Conservation (phyloP, 352 stramenopile species). For the Poterioochromonas sp. region DNA sequence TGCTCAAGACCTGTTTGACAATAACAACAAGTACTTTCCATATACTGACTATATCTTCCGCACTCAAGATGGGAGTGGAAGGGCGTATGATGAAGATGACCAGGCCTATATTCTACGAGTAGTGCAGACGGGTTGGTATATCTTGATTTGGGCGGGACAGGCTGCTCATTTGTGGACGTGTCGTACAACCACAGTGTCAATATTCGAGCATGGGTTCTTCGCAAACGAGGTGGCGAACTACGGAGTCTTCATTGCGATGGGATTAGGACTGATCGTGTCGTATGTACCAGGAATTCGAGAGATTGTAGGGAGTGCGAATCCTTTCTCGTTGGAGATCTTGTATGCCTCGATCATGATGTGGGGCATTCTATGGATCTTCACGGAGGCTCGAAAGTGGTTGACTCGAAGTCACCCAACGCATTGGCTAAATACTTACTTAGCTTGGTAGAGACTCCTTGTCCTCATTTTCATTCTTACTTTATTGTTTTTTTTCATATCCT, state of each 20-base stretch:
- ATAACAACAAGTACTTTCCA: conserved; percentile 14
- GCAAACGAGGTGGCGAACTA: background rate
- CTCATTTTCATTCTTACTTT: too few species aligned
- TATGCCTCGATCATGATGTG: background rate
- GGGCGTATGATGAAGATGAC: background rate
- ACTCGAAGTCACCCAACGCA: background rate
- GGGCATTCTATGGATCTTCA: background rate
- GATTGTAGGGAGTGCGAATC: background rate
- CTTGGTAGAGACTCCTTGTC: background rate
- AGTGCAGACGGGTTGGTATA: background rate
- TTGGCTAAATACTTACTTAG: background rate
- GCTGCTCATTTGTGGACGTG: background rate
- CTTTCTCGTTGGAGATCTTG: background rate
- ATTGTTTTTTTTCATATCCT: too few species aligned
- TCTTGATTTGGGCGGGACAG: background rate
- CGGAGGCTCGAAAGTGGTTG: background rate
- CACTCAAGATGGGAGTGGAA: background rate
- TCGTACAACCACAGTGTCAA: background rate
- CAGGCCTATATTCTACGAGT: background rate
- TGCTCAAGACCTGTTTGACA: background rate
- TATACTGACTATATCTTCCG: background rate
- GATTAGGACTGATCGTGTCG: background rate
- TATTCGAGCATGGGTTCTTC: background rate
- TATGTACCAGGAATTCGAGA: background rate
- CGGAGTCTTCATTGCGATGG: background rate